phyloP scores from a whole-genome alignment of 306 rosid genomes.

The Quercus cerris region DNA sequence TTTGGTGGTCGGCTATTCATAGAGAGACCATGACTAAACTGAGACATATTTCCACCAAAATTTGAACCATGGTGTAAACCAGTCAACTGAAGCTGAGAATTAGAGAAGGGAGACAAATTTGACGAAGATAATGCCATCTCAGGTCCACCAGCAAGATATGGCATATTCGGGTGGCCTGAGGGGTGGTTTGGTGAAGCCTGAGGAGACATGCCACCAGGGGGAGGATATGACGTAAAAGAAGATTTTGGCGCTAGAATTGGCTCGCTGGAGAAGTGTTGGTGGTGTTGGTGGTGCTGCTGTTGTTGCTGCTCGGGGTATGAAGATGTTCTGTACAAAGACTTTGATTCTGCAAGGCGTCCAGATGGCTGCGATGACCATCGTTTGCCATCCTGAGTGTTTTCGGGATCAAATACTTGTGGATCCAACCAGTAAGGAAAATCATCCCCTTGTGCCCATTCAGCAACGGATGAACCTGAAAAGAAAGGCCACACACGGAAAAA shows the following conservation, averaged over 20 bases:
- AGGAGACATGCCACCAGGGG: slow-evolving; percentile 46
- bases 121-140: slow-evolving; percentile 49
- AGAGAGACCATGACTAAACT: slow-evolving; percentile 34
- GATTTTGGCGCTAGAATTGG: slow-evolving; percentile 61
- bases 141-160: slow-evolving; percentile 49
- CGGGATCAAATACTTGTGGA: slow-evolving; percentile 40
- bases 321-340: slow-evolving; percentile 71
- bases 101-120: slow-evolving; percentile 43
- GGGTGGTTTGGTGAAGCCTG: slow-evolving; percentile 59
- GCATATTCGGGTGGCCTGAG: slow-evolving; percentile 44
- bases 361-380: slow-evolving; percentile 70
- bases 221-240: slow-evolving; percentile 50
- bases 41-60: slow-evolving; percentile 58
- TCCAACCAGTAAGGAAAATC: slow-evolving; percentile 50
- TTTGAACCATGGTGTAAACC: slow-evolving; percentile 49
- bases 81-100: slow-evolving; percentile 44
- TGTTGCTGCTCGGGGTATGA: slow-evolving; percentile 91
- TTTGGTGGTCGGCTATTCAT: slow-evolving; percentile 37
- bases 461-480: slow-evolving; percentile 54
- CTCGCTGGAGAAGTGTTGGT: slow-evolving; percentile 65
- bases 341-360: slow-evolving; percentile 47
- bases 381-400: slow-evolving; percentile 49
- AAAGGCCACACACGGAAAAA: background rate
- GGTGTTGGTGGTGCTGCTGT: slow-evolving; percentile 48
- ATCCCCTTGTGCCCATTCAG: slow-evolving; percentile 58